phyloP scores from a whole-genome alignment of 202 grass and related monocot species.

The Hordeum pubiflorum region DNA sequence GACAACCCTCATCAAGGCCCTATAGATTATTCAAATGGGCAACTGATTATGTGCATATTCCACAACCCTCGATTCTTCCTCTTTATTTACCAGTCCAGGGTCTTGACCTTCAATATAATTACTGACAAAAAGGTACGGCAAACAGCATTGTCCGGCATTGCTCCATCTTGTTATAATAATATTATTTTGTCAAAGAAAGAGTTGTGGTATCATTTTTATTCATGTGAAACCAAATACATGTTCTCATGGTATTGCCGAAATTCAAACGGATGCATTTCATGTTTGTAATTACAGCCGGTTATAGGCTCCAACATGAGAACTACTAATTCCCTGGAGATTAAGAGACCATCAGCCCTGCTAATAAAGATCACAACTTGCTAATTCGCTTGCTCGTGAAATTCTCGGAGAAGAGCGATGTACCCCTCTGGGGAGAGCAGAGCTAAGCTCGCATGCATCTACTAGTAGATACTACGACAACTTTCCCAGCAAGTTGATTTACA shows the following conservation, averaged over 20 bases:
- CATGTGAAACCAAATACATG: not conserved
- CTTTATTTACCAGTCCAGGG: not conserved
- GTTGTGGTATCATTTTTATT: not conserved
- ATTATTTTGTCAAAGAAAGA: not conserved
- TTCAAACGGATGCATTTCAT: not conserved
- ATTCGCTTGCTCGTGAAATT: not conserved
- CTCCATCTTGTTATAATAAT: not conserved
- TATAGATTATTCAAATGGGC: not conserved
- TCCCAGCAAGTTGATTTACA: not conserved
- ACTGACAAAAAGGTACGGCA: not conserved
- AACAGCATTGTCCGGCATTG: not conserved
- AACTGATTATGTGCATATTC: not conserved
- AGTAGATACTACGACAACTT: not conserved
- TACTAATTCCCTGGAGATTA: not conserved
- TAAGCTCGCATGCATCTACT: conserved; percentile 11
- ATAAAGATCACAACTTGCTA: not conserved
- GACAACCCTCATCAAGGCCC: not conserved
- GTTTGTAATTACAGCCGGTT: not conserved
- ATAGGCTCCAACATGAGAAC: not conserved
- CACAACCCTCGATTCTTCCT: not conserved
- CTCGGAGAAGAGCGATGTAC: not conserved
- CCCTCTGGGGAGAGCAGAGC: not conserved
- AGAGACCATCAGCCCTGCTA: not conserved
- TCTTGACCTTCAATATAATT: not conserved
- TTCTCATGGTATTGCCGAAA: not conserved